Evolutionary conservation across 225 moss, liverwort and hornwort species (phyloP).

Genomic region (Pseudoscleropodium purum): DNA sequence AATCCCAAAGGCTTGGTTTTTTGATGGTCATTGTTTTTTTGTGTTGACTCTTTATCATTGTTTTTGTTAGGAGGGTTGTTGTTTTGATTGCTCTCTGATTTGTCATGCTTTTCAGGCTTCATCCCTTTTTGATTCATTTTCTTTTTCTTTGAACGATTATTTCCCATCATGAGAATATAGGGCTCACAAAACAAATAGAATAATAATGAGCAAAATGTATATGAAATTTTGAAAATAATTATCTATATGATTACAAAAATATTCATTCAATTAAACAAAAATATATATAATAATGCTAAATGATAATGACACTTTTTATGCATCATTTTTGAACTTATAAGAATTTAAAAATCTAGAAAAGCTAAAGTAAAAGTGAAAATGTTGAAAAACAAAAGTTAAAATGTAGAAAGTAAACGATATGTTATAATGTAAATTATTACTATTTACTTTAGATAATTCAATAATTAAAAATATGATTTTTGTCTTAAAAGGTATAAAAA

Average conservation of each 20-base stretch:
- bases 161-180: neutral
- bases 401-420: neutral
- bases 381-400: neutral
- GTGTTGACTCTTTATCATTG: too few relatives aligned
- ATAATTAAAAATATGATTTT: neutral
- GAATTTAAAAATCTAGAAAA: neutral
- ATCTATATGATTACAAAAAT: neutral
- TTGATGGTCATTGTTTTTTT: neutral
- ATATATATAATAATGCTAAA: neutral
- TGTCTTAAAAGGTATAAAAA: neutral
- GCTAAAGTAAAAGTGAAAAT: neutral
- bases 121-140: neutral
- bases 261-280: neutral
- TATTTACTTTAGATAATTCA: neutral
- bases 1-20: neutral
- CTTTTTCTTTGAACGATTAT: neutral
- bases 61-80: neutral
- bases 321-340: neutral
- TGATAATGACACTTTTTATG: neutral
- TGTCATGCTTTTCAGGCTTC: neutral
- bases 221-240: neutral
- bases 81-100: neutral
- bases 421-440: neutral
- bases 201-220: neutral
- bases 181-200: neutral